Evolutionary conservation across 164 flowering plant species (phyloP).

Genomic region (Vitis rupestris): DNA sequence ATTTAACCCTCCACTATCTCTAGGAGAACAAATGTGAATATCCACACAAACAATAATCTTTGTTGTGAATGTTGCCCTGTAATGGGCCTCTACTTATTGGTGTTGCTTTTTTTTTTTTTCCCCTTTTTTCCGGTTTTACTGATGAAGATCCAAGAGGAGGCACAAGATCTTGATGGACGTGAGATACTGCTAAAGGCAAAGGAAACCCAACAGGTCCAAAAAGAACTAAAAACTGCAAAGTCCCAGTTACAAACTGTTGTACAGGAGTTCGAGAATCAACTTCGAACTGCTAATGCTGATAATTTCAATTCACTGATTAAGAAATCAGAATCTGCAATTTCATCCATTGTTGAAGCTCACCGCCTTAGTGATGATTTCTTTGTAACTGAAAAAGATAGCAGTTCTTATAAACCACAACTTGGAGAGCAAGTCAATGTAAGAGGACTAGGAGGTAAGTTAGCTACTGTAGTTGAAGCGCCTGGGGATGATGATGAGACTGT

Average conservation of each 20-base stretch:
- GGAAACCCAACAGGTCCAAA: conserved; percentile 44
- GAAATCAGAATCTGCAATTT: conserved; percentile 67
- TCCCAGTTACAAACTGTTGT: conserved; percentile 55
- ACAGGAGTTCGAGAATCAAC: conserved; percentile 55
- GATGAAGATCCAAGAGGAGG: conserved; percentile 64
- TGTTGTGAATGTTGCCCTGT: too few relatives aligned
- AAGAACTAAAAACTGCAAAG: conserved; percentile 51
- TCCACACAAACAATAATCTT: too few relatives aligned
- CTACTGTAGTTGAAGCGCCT: conserved; percentile 71
- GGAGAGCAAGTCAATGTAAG: conserved; percentile 74
- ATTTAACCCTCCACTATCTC: too few relatives aligned
- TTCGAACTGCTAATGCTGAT: conserved; percentile 40
- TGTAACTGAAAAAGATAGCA: conserved; percentile 18
- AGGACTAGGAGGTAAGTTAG: conserved; percentile 68
- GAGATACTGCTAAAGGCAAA: conserved; percentile 60
- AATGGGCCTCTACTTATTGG: not conserved
- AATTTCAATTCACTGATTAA: conserved; percentile 46
- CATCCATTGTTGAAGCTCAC: conserved; percentile 57
- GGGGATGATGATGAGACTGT: conserved; percentile 62
- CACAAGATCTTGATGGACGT: conserved; percentile 69
- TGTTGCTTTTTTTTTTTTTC: not conserved
- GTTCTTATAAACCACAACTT: conserved; percentile 45
- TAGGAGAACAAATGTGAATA: too few relatives aligned
- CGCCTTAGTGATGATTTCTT: conserved; percentile 21
- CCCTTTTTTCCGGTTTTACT: not conserved